Conservation (phyloP, 2,329 filamentous ascomycete genomes). For the Colletotrichum limetticola region DNA sequence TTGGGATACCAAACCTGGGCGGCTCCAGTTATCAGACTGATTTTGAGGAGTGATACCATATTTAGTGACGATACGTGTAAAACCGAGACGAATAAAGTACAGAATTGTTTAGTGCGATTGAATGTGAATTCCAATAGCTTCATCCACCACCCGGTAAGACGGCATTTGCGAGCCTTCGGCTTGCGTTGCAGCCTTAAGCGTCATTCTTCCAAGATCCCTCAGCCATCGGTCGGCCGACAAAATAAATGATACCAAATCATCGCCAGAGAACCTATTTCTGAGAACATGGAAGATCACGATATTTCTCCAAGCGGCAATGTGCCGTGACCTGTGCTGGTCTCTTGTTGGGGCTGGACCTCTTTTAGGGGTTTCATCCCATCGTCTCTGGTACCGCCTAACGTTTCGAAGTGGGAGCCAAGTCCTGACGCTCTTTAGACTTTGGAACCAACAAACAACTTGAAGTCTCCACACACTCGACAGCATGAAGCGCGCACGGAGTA, state of each 20-base stretch:
- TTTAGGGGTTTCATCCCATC: conserved; percentile 10
- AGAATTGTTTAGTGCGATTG: neutral
- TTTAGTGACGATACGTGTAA: neutral
- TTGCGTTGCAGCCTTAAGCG: too few relatives aligned
- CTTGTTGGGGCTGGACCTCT: too few relatives aligned
- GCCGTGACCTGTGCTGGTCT: neutral
- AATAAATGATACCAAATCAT: too few relatives aligned
- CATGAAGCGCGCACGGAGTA: neutral
- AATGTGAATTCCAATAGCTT: too few relatives aligned
- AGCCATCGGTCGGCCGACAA: too few relatives aligned
- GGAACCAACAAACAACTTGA: neutral
- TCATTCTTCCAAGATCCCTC: too few relatives aligned
- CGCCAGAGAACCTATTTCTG: too few relatives aligned
- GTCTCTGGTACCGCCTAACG: neutral
- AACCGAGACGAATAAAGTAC: neutral
- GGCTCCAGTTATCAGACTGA: neutral
- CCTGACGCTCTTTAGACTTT: neutral
- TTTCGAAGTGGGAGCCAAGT: neutral
- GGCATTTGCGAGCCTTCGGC: too few relatives aligned
- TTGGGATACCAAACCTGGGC: neutral
- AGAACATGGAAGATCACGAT: neutral
- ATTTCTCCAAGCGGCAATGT: neutral
- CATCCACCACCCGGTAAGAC: too few relatives aligned
- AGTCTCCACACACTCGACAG: neutral
- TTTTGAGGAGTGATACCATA: neutral